Evolutionary conservation across 768 basidiomycete species (phyloP).

Genomic region (Leucocoprinus leucothites): DNA sequence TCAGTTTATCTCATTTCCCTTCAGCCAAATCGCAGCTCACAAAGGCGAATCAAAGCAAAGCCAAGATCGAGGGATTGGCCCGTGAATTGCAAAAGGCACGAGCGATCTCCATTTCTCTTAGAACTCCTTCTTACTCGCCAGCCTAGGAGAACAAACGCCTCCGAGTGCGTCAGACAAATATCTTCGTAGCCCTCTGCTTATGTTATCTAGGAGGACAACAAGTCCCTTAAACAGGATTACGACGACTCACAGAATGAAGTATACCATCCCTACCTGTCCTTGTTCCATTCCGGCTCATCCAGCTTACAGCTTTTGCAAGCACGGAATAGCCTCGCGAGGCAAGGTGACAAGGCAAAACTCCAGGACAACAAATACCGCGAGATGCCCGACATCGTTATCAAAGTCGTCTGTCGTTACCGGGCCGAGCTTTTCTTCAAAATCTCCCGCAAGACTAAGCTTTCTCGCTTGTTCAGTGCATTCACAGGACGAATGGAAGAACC

Average conservation of each 20-base stretch:
- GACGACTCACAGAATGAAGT: constrained; percentile 88
- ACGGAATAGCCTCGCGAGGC: constrained; percentile 79
- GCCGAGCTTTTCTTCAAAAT: constrained; percentile 93
- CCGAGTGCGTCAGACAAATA: constrained; percentile 49
- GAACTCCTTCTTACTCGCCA: constrained; percentile 8
- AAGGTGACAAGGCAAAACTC: constrained; percentile 72
- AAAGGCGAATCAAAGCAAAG: constrained; percentile 85
- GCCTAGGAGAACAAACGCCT: constrained; percentile 84
- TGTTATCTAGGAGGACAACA: constrained; percentile 73
- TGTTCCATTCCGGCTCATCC: constrained; percentile 12
- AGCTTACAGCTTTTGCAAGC: constrained; percentile 65
- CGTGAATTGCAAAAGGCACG: constrained; percentile 85
- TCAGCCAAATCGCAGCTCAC: constrained; percentile 81
- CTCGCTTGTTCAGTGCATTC: constrained; percentile 83
- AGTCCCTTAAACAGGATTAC: constrained; percentile 74
- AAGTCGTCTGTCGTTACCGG: constrained; percentile 84
- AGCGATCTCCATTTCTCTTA: constrained; percentile 15
- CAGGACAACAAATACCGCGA: constrained; percentile 82
- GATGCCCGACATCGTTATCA: constrained; percentile 87
- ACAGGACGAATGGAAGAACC: constrained; percentile 80
- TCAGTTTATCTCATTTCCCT: neutral
- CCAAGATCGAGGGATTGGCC: constrained; percentile 87
- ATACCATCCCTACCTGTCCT: constrained; percentile 11
- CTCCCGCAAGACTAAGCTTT: constrained; percentile 84
- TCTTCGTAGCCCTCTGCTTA: constrained; percentile 9